Percentiles rank a stretch among this genome's conserved stretches.
These are phyloP conservation scores for Trypanosoma theileri DNA, from an alignment of 208 protist genomes.

Conservation along the genomic window DNA sequence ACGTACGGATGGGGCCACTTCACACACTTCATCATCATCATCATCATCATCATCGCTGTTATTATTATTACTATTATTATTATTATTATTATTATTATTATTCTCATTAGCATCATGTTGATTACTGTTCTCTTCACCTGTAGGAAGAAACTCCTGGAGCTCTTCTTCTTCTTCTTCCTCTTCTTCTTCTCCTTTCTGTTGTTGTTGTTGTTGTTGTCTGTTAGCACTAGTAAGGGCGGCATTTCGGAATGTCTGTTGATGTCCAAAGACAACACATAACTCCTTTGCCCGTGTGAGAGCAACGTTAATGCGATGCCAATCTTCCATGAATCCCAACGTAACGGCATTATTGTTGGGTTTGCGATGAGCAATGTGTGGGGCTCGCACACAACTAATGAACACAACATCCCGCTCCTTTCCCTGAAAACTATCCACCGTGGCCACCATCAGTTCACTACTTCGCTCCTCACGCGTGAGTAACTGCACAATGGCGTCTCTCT, in stretches of 20 bases:
- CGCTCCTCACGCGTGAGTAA: constrained; percentile 54
- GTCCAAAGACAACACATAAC: constrained; percentile 76
- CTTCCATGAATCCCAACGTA: constrained; percentile 87
- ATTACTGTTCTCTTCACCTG: constrained; percentile 26
- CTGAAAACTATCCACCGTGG: constrained; percentile 93
- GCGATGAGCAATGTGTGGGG: constrained; percentile 18
- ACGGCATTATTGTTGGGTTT: constrained; percentile 19
- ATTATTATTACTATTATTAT: too few species aligned
- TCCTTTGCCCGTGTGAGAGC: constrained; percentile 90
- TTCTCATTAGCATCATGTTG: constrained; percentile 27
- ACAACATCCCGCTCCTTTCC: constrained; percentile 94
- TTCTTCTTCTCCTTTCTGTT: neutral
- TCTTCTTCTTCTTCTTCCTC: neutral
- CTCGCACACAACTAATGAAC: constrained; percentile 89
- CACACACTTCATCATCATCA: constrained; percentile 13
- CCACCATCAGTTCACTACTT: constrained; percentile 65
- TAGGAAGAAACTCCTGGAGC: constrained; percentile 2
- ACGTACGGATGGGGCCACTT: constrained; percentile 10
- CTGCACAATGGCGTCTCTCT: constrained; percentile 49
- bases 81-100: constrained; percentile 15
- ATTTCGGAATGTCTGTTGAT: constrained; percentile 39
- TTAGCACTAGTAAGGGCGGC: constrained; percentile 25
- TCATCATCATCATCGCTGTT: constrained; percentile 22
- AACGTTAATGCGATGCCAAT: constrained; percentile 92
- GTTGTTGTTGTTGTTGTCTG: neutral